A percentile compares a stretch with the other conserved stretches of the same genome.
Evolutionary conservation across 2,329 filamentous ascomycete species (phyloP).

Genomic region (Xylaria sp.): DNA sequence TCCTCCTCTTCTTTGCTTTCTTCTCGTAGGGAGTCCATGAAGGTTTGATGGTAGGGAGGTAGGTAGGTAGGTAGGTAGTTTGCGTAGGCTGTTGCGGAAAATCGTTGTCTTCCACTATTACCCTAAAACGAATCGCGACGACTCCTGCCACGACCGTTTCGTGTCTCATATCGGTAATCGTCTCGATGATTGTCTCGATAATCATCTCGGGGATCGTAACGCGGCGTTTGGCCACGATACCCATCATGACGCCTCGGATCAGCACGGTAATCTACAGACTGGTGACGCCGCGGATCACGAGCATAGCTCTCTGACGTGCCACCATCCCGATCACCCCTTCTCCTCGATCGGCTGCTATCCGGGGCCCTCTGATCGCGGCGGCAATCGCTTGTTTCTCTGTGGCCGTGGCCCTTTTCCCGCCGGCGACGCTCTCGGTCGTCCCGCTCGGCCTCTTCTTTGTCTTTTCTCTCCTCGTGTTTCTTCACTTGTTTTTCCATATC

Average conservation of each 20-base stretch:
- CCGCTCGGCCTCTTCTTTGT: slow-evolving; percentile 43
- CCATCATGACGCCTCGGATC: slow-evolving; percentile 37
- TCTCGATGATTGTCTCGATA: slow-evolving; percentile 36
- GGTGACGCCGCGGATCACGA: slow-evolving; percentile 21
- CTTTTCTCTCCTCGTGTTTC: slow-evolving; percentile 50
- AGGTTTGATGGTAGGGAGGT: too few relatives aligned
- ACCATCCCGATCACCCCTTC: neutral
- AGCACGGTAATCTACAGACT: slow-evolving; percentile 24
- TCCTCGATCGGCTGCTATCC: neutral
- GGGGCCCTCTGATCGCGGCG: slow-evolving; percentile 11
- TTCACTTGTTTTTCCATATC: slow-evolving; percentile 56
- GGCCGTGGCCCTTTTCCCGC: slow-evolving; percentile 27
- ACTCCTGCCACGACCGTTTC: slow-evolving; percentile 35
- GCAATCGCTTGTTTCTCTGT: slow-evolving; percentile 9
- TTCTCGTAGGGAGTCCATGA: neutral
- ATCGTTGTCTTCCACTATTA: neutral
- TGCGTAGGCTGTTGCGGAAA: neutral
- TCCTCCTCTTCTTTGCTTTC: neutral
- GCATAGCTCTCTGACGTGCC: slow-evolving; percentile 5
- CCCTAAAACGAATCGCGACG: slow-evolving; percentile 45
- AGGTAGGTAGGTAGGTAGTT: too few relatives aligned
- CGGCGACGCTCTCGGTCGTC: slow-evolving; percentile 30
- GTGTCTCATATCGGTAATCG: slow-evolving; percentile 34
- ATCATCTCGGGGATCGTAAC: slow-evolving; percentile 34
- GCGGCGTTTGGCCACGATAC: slow-evolving; percentile 34